phyloP scores from a whole-genome alignment of 2,329 filamentous ascomycete species.

The Dryadomyces quercivorus region DNA sequence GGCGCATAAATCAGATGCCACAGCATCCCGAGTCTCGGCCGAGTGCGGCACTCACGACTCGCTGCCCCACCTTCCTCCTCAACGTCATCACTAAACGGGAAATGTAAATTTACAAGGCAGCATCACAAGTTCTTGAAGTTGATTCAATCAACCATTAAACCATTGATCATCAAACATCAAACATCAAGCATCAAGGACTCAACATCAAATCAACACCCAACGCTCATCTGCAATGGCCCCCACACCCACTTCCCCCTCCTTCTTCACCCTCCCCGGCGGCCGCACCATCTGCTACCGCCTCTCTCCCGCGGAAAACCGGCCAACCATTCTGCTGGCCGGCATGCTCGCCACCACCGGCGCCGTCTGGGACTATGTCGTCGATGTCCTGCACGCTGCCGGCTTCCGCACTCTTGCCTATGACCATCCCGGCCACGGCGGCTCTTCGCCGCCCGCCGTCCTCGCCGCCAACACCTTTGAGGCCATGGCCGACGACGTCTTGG shows the following conservation, averaged over 20 bases:
- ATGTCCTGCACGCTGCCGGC: slow-evolving; percentile 20
- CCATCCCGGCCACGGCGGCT: slow-evolving; percentile 29
- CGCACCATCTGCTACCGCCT: slow-evolving; percentile 6
- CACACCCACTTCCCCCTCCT: neutral
- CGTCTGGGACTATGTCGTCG: slow-evolving; percentile 28
- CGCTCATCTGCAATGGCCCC: neutral
- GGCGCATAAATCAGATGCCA: no score
- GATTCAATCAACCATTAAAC: no score
- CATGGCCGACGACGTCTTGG: slow-evolving; percentile 24
- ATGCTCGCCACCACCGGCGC: slow-evolving; percentile 23
- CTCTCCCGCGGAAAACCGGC: slow-evolving; percentile 8
- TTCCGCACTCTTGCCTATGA: slow-evolving; percentile 29
- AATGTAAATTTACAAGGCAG: no score
- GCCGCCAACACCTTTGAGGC: slow-evolving; percentile 24
- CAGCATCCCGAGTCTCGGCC: no score
- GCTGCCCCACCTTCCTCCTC: no score
- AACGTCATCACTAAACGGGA: no score
- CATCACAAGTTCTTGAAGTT: no score
- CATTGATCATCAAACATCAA: no score
- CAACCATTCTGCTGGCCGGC: slow-evolving; percentile 27
- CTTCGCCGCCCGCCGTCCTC: slow-evolving; percentile 21
- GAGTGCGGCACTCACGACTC: no score
- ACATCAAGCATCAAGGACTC: no score
- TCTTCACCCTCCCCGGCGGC: slow-evolving; percentile 3
- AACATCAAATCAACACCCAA: no score